Percentiles rank a stretch among this genome's conserved stretches.
Evolutionary conservation across 2,329 filamentous ascomycete species (phyloP).

Genomic region (Ceratocystis harringtonii): DNA sequence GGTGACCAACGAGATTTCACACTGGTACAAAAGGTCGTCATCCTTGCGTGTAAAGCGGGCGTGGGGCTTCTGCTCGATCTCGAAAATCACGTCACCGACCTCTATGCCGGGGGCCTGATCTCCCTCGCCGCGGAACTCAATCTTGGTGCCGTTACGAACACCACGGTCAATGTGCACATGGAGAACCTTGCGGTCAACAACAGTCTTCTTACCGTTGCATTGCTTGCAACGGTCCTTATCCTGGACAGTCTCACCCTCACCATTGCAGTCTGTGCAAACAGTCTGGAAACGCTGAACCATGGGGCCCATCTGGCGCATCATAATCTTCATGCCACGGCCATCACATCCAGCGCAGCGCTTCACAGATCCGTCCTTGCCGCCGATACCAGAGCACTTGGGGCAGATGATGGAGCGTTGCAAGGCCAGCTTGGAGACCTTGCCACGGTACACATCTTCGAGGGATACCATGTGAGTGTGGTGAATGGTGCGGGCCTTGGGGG

Average conservation of each 20-base stretch:
- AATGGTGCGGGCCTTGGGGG: constrained; percentile 81
- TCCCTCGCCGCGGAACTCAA: constrained; percentile 93
- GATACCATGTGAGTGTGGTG: constrained; percentile 98
- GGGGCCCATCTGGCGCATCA: constrained; percentile 99
- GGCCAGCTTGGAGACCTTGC: constrained; percentile 93
- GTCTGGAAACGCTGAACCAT: constrained; percentile 99
- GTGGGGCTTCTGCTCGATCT: constrained; percentile 99
- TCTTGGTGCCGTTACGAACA: constrained; percentile 85
- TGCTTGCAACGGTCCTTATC: constrained; percentile 97
- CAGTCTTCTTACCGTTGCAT: constrained; percentile 94
- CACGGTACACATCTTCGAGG: constrained; percentile 93
- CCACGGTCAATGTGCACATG: constrained; percentile 96
- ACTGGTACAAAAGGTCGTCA: constrained; percentile 88
- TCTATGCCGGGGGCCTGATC: constrained; percentile 88
- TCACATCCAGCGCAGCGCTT: constrained; percentile 84
- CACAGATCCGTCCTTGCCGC: constrained; percentile 95
- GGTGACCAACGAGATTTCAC: constrained; percentile 89
- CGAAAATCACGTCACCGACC: constrained; percentile 92
- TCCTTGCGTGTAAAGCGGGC: constrained; percentile 87
- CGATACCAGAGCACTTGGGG: constrained; percentile 80
- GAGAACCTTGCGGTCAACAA: constrained; percentile 92
- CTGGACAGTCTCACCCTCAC: constrained; percentile 90
- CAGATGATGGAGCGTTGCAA: constrained; percentile 97
- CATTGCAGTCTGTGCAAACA: constrained; percentile 94
- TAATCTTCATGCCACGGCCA: constrained; percentile 95